A percentile compares a stretch with the other conserved stretches of the same genome.
phyloP scores from a whole-genome alignment of 106 monocot species.

The Dendrobium officinale region DNA sequence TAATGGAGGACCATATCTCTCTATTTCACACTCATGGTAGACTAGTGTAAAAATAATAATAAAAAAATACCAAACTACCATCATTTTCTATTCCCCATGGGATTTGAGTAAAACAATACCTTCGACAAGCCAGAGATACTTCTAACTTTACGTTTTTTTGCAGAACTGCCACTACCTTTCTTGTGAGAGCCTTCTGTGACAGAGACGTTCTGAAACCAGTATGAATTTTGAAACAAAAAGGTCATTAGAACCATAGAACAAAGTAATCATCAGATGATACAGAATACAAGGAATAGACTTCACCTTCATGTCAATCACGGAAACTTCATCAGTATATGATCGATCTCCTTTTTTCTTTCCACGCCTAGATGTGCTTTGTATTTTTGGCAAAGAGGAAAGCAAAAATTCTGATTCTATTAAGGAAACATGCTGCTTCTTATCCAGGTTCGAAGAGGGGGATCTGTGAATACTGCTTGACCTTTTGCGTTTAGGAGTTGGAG shows the following conservation, averaged over 20 bases:
- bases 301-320: constrained; percentile 32
- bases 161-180: constrained; percentile 20
- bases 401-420: constrained; percentile 25
- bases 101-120: constrained; percentile 24
- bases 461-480: constrained; percentile 37
- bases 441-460: constrained; percentile 18
- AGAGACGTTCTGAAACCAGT: constrained; percentile 26
- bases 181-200: constrained; percentile 10
- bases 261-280: neutral
- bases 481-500: constrained; percentile 62
- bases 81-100: neutral
- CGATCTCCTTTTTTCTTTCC: constrained; percentile 29
- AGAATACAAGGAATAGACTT: constrained; percentile 1
- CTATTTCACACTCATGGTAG: neutral
- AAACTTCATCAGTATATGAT: constrained; percentile 7
- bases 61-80: neutral
- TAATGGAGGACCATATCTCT: neutral
- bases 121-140: constrained; percentile 57
- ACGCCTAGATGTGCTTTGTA: constrained; percentile 20
- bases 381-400: constrained; percentile 22
- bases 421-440: constrained; percentile 9
- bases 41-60: neutral
- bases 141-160: constrained; percentile 53
- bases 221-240: neutral
- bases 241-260: neutral